These are phyloP conservation scores for Phaffia australis DNA, from an alignment of 768 basidiomycete genomes.

Conservation along the genomic window DNA sequence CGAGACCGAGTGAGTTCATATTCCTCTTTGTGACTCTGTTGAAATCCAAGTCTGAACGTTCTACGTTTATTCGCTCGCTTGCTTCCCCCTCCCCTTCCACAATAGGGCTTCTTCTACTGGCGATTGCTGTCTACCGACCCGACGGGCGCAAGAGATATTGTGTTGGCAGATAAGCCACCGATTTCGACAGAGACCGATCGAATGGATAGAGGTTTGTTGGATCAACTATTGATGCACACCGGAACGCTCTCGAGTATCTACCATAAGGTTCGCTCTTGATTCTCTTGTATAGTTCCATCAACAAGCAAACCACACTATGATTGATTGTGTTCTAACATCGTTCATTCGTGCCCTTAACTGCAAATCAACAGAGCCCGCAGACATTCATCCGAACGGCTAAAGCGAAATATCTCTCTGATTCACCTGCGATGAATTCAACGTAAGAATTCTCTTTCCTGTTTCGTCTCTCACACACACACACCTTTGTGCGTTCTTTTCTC, in stretches of 20 bases:
- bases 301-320: too few relatives aligned
- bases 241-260: conserved; percentile 65
- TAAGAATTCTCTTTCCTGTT: conserved; percentile 12
- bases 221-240: conserved; percentile 86
- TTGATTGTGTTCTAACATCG: too few relatives aligned
- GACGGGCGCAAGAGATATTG: conserved; percentile 73
- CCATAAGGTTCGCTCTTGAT: conserved; percentile 63
- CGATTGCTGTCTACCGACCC: conserved; percentile 89
- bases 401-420: conserved; percentile 71
- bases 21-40: neutral
- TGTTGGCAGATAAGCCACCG: conserved; percentile 82
- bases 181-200: conserved; percentile 97
- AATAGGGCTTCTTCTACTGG: conserved; percentile 94
- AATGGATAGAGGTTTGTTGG: conserved; percentile 92
- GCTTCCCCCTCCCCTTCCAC: neutral
- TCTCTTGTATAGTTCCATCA: neutral
- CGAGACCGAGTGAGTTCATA: conserved; percentile 54
- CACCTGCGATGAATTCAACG: conserved; percentile 73
- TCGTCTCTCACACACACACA: conserved; percentile 12
- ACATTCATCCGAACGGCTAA: conserved; percentile 87
- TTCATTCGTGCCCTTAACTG: neutral
- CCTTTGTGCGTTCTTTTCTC: neutral
- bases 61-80: neutral
- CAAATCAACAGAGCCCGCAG: conserved; percentile 38
- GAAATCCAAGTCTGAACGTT: neutral